Conservation (phyloP, 352 stramenopile species). For the Phytophthora quininea region DNA sequence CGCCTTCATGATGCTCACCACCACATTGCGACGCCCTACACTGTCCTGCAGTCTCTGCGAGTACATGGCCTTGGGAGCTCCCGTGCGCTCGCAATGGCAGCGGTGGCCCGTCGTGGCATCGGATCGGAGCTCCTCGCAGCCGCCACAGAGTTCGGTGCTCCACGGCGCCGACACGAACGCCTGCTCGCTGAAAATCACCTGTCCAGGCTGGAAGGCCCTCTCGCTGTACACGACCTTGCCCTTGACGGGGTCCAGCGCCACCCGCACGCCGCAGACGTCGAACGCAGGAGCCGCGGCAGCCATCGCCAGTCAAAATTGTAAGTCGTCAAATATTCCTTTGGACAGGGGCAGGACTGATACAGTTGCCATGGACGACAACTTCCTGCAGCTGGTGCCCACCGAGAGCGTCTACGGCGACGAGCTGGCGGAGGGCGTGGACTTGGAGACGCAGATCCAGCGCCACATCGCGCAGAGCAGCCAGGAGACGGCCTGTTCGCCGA, state of each 20-base stretch:
- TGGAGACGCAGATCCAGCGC: constrained; percentile 42
- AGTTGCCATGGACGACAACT: constrained; percentile 36
- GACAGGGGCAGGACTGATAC: too few relatives aligned
- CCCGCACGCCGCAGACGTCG: constrained; percentile 55
- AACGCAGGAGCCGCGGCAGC: constrained; percentile 55
- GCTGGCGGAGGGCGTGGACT: constrained; percentile 34
- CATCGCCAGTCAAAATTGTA: constrained; percentile 22
- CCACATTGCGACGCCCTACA: constrained; percentile 47
- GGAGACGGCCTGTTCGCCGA: constrained; percentile 20
- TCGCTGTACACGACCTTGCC: constrained; percentile 68
- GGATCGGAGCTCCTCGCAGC: constrained; percentile 53
- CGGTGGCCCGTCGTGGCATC: constrained; percentile 28
- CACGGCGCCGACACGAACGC: constrained; percentile 76
- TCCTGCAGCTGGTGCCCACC: constrained; percentile 57
- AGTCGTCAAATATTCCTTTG: too few relatives aligned
- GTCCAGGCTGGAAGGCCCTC: constrained; percentile 55
- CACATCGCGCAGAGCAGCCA: constrained; percentile 31
- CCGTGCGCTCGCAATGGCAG: constrained; percentile 47
- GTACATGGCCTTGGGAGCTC: constrained; percentile 46
- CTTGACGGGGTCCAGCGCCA: constrained; percentile 56
- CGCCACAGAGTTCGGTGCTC: constrained; percentile 66
- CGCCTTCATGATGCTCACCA: constrained; percentile 60
- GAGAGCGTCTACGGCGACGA: constrained; percentile 67
- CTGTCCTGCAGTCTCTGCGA: constrained; percentile 47
- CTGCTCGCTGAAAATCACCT: constrained; percentile 80